Base-by-base conservation (phyloP, 441 rosid genomes). In the Theobroma grandiflorum region DNA sequence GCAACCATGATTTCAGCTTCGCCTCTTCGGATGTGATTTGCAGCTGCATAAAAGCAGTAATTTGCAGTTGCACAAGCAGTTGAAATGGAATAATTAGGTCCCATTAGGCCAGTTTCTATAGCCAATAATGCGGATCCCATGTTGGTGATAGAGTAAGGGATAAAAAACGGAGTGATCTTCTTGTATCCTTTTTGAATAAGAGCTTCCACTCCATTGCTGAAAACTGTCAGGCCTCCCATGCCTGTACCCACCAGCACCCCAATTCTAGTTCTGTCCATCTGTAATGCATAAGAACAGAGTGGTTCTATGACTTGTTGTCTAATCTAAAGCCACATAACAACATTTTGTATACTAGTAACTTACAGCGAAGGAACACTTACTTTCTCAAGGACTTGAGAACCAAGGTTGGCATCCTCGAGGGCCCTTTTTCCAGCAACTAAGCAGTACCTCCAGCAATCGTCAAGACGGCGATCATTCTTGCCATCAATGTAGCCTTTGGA, bases 31-130 rank as follows among this genome's bases (percentile, higher is more conserved):
- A 92, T 92, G 86, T 90, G 96, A 83, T 90, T 89, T 3, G 93
- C 94, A 6, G 93, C 94, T 0, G 91, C 85, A 58, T 82, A 91
- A 82, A 92, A 88, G 89, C 94, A 92, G 80, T 87, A 91, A 63
- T 92, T 92, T 16, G 94, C 94, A 63, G 96, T 92, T 16, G 94
- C 94, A 7, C 96, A 92, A 78, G 93, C 92, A 1, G 93, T 88
- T 8, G 96, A 89, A 79, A 92, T 91, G 52, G 94, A 90, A 88
- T 91, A 91, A 82, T 87, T 92, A 0, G 96, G 94, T 9, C 94
- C 93, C 92, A 89, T 92, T 11, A 91, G 82, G 38, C 96, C 96
- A 0, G 92, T 87, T 53, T 92, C 94, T 7, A 91, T 92, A 40
- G 93, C 94, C 52, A 92, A 58, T 81, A 91, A 85, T 57, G 93